These are phyloP conservation scores for Singerocomus rubriflavus DNA, from an alignment of 1,284 basidiomycete species.

Conservation along the genomic window DNA sequence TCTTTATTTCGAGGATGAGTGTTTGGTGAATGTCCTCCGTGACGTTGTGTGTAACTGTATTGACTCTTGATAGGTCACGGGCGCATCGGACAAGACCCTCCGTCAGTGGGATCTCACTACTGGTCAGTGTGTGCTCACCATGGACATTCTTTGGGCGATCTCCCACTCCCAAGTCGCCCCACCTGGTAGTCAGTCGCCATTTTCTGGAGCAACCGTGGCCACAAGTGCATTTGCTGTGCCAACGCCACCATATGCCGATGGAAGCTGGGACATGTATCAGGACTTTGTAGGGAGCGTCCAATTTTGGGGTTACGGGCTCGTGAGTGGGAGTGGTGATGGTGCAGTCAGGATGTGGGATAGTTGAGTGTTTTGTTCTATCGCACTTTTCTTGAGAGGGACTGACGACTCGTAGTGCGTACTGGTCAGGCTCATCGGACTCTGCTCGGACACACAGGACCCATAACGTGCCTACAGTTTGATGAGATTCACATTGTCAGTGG, in stretches of 20 bases:
- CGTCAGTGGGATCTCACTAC: conserved; percentile 98
- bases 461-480: conserved; percentile 97
- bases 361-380: conserved; percentile 40
- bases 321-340: conserved; percentile 95
- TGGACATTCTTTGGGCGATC: conserved; percentile 99
- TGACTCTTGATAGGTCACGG: conserved; percentile 69
- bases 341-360: conserved; percentile 99
- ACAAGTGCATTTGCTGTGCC: conserved; percentile 75
- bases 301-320: conserved; percentile 98
- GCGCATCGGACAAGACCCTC: conserved; percentile 97
- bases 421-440: conserved; percentile 96
- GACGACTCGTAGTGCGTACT: conserved; percentile 75
- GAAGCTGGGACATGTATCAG: conserved; percentile 92
- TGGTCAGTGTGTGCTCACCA: conserved; percentile 97
- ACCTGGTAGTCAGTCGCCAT: conserved; percentile 42
- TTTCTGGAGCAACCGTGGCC: conserved; percentile 55
- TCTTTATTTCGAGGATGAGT: conserved; percentile 94
- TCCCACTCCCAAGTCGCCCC: conserved; percentile 76
- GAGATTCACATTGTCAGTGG: conserved; percentile 92
- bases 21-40: conserved; percentile 58
- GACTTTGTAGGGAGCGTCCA: conserved; percentile 98
- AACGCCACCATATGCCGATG: conserved; percentile 85
- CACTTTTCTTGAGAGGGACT: conserved; percentile 6
- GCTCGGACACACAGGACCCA: conserved; percentile 89
- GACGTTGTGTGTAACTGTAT: conserved; percentile 2